Evolutionary conservation across 495 filamentous ascomycete genomes (phyloP).

Genomic region (Aspergillus sparsus): DNA sequence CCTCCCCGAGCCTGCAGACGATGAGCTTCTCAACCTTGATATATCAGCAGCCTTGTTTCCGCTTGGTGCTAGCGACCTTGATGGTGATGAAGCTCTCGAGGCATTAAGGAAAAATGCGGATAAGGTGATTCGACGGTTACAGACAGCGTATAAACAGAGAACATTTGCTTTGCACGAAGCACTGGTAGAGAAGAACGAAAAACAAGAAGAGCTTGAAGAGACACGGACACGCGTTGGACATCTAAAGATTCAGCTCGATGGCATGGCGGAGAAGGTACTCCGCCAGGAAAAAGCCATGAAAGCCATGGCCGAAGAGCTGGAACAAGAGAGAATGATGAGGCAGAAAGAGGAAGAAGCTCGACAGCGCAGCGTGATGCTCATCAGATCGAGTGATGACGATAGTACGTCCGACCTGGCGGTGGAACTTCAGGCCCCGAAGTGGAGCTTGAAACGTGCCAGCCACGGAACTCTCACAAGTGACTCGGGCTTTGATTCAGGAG

Average conservation of each 20-base stretch:
- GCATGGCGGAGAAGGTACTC: conserved; percentile 66
- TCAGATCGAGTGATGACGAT: conserved; percentile 38
- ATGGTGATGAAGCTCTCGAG: conserved; percentile 68
- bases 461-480: conserved; percentile 53
- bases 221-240: conserved; percentile 65
- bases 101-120: conserved; percentile 69
- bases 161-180: conserved; percentile 60
- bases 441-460: conserved; percentile 53
- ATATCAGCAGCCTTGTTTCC: conserved; percentile 65
- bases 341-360: conserved; percentile 55
- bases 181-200: conserved; percentile 62
- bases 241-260: conserved; percentile 74
- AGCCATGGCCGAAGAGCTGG: conserved; percentile 63
- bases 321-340: conserved; percentile 57
- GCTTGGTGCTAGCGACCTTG: conserved; percentile 48
- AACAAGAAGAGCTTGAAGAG: conserved; percentile 72
- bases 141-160: conserved; percentile 68
- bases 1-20: conserved; percentile 46
- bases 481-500: conserved; percentile 56
- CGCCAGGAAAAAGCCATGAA: conserved; percentile 67
- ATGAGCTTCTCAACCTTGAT: conserved; percentile 67
- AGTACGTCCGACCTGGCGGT: conserved; percentile 54
- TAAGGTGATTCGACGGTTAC: conserved; percentile 62
- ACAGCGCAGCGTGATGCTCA: conserved; percentile 40
- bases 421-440: conserved; percentile 51